Conservation (phyloP, 371 early-diverging fungal genomes). For the Rhizomucor miehei region DNA sequence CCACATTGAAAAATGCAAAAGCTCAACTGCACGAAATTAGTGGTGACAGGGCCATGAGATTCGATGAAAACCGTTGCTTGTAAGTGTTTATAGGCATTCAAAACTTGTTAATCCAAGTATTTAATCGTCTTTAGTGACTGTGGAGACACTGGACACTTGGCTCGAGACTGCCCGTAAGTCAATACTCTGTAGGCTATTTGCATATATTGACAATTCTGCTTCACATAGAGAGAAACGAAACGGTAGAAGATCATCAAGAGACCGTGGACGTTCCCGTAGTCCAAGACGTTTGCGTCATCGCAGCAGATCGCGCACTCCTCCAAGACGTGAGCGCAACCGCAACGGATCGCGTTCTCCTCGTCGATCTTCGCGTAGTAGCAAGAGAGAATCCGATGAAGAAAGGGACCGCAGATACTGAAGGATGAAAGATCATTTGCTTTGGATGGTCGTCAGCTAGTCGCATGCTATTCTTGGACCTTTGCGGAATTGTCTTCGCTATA, state of each 20-base stretch:
- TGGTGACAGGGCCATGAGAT: constrained; percentile 31
- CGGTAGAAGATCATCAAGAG: constrained; percentile 25
- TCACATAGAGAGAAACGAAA: constrained; percentile 4
- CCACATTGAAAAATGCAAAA: no score
- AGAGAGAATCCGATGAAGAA: background rate
- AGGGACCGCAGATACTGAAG: background rate
- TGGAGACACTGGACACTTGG: constrained; percentile 32
- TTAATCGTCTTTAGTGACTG: constrained; percentile 34
- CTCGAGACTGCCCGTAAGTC: constrained; percentile 38
- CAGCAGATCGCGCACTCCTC: background rate
- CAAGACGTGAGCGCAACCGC: background rate
- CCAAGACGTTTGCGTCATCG: constrained; percentile 1
- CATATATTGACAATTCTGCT: background rate
- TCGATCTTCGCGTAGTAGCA: background rate
- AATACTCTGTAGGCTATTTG: background rate
- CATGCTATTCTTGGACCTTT: no score
- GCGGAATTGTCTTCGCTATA: no score
- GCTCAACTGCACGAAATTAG: constrained; percentile 10
- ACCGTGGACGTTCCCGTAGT: constrained; percentile 15
- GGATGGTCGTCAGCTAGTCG: no score
- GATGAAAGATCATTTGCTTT: background rate
- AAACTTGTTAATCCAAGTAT: no score
- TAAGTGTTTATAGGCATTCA: constrained; percentile 12
- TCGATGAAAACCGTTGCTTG: constrained; percentile 16
- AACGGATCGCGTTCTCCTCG: no score